These are phyloP conservation scores for Acanthamoeba castellanii DNA, from an alignment of 208 protist species.

Conservation along the genomic window DNA sequence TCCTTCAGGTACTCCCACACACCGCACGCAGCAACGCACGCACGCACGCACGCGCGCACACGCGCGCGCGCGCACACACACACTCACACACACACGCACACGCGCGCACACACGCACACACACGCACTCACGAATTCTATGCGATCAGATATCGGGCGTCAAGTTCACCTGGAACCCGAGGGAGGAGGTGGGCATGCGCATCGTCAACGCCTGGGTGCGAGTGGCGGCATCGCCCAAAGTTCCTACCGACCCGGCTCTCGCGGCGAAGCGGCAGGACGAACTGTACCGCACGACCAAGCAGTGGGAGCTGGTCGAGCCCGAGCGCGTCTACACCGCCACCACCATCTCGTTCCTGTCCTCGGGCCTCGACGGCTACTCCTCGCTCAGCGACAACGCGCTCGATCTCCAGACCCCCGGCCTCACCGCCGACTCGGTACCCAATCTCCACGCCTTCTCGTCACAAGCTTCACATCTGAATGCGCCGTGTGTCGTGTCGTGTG, in stretches of 20 bases:
- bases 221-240: background rate
- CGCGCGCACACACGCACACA: no score
- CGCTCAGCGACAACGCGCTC: background rate
- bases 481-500: background rate
- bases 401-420: background rate
- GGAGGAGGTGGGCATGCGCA: background rate
- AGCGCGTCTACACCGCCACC: background rate
- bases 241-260: background rate
- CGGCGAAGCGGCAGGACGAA: no score
- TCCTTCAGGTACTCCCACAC: background rate
- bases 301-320: conserved; percentile 16
- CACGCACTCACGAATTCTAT: no score
- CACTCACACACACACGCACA: no score
- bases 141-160: background rate
- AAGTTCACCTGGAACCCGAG: conserved; percentile 16
- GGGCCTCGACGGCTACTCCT: conserved; percentile 1
- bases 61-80: no score
- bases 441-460: background rate
- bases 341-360: background rate
- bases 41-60: background rate
- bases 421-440: background rate
- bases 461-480: background rate
- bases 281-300: no score
- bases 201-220: conserved; percentile 56
- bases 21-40: background rate